Base-by-base conservation (phyloP, 179 eudicot genomes). In the Gypsophila paniculata region DNA sequence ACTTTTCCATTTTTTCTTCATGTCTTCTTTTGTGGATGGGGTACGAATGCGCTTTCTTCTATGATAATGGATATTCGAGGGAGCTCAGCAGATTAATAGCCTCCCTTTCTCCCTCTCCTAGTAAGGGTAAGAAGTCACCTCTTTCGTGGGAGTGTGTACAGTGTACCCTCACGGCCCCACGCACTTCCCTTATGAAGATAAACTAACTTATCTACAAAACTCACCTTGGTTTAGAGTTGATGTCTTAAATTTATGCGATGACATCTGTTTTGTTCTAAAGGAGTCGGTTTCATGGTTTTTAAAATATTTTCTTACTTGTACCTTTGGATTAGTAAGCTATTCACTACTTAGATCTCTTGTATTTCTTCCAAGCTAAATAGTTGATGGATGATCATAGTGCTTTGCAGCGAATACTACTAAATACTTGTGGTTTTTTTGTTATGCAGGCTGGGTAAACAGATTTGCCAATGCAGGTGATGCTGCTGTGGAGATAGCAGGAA, bases 391-490 rank as follows among this genome's bases (percentile, higher is more conserved):
- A 2, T 6, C 46, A 42, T 42, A 42, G 36, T 26, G n/a, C 26
- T 17, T 25, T 26, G 49, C 18, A 55, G 29, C 2, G 55, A n/a
- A 59, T 11, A 52, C 52, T 19, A 62, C 62, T 65, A 36, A 72
- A 65, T 68, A 61, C 77, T 80, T 70, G 62, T 55, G 61, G 65
- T 48, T 64, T 48, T 64, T 68, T 39, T 26, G 23, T 53, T 58
- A 72, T 70, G 81, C 93, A 93, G 97, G 94, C 74, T 93, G 98
- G 97, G 97, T 93, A 51, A 93, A 93, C 76, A 84, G 97, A 72
- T 93, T 93, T 82, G 98, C 98, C 8, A 69, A 94, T 87, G 97
- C 94, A 67, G 99, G 99, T 64, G 99, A 94, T 78, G 78, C 94
- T 65, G 97, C 99, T 19, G 90, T 76, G 10, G 99, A 94, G 73